Base-by-base conservation (phyloP, 306 rosid genomes). In the Prunus dulcis region DNA sequence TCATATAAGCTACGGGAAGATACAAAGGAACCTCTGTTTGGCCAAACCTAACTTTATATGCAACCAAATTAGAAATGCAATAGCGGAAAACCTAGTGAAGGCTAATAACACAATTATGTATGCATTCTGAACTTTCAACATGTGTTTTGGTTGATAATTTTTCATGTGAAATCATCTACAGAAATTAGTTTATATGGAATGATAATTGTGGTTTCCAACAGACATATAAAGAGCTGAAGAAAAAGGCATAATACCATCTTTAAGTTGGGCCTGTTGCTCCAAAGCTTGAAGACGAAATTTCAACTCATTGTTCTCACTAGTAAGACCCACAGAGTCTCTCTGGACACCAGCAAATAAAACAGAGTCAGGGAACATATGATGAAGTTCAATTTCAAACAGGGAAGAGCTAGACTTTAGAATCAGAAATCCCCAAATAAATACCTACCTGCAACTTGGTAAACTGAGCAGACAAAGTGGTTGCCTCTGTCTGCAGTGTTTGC, bases 401-500 rank as follows among this genome's bases (percentile, higher is more conserved):
- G 32, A 55, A 65, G 30, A 71, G 32, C 9, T 22, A 41, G 6
- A 18, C 38, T 38, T 23, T 4, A 61, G 52, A 27, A 52, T 11
- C n/a, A 63, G 32, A 67, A 63, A 60, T 6, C 45, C 77, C 83
- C 71, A 53, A 50, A 72, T 69, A 57, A 27, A 14, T 0, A 74
- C 76, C 4, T 49, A 90, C 97, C 93, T 92, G 96, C 83, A 88
- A 84, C 76, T 84, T 86, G 69, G 93, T 84, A 75, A 82, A 81
- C 75, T 90, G 92, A 13, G 96, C 84, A 80, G 94, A 93, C 83
- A 93, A 77, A 47, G 90, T 84, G 64, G 94, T 89, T 64, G 96
- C 92, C 82, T 93, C 96, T 64, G 97, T 83, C 91, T 89, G 96
- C 82, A 93, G 93, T 67, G 93, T 93, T 82, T 90, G 97, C 75